These are phyloP conservation scores for Diaporthe vexans DNA, from an alignment of 2,329 filamentous ascomycete species.

Conservation along the genomic window DNA sequence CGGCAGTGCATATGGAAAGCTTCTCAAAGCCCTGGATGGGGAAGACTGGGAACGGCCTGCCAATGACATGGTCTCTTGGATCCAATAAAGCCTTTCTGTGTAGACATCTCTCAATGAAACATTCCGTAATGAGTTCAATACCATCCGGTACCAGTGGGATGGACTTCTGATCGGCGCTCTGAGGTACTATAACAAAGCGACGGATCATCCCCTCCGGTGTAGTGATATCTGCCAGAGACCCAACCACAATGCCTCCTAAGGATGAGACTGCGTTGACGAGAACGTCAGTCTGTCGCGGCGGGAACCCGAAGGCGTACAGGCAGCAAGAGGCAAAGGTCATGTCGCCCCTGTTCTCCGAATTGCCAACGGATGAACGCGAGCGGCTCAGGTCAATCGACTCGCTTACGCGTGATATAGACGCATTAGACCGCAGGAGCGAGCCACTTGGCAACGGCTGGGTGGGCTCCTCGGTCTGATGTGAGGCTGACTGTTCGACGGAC, in stretches of 20 bases:
- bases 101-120: slow-evolving; percentile 93
- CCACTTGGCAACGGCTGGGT: slow-evolving; percentile 36
- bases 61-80: slow-evolving; percentile 79
- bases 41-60: slow-evolving; percentile 80
- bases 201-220: slow-evolving; percentile 48
- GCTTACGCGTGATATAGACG: slow-evolving; percentile 10
- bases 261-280: slow-evolving; percentile 63
- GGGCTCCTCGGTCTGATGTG: slow-evolving; percentile 37
- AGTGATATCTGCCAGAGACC: slow-evolving; percentile 58
- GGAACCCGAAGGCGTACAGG: slow-evolving; percentile 74
- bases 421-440: slow-evolving; percentile 30
- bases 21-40: slow-evolving; percentile 77
- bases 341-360: slow-evolving; percentile 47
- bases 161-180: slow-evolving; percentile 61
- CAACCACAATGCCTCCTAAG: slow-evolving; percentile 60
- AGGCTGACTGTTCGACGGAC: slow-evolving; percentile 48
- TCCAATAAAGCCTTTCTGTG: slow-evolving; percentile 76
- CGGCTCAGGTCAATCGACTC: slow-evolving; percentile 27
- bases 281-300: slow-evolving; percentile 62
- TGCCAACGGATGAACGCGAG: slow-evolving; percentile 43
- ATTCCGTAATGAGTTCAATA: slow-evolving; percentile 80
- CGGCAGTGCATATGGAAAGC: slow-evolving; percentile 84
- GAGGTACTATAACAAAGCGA: slow-evolving; percentile 69
- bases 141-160: slow-evolving; percentile 58
- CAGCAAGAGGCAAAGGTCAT: slow-evolving; percentile 68